phyloP scores from a whole-genome alignment of 176 grass and related monocot species.

The Oropetium thomaeum region DNA sequence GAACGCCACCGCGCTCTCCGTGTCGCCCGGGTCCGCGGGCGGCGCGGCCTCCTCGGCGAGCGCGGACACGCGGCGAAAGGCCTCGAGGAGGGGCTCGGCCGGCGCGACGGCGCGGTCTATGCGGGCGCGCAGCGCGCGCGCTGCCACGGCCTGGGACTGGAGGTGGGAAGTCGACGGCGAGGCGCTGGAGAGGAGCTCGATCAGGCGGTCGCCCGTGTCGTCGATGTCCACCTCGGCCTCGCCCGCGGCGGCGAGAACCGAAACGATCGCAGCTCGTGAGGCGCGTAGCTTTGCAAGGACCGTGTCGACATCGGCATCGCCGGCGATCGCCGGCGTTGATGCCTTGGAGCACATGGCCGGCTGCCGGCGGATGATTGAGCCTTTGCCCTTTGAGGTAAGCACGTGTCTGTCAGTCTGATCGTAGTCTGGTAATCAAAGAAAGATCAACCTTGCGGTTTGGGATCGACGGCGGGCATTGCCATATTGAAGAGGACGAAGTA shows the following conservation, averaged over 20 bases:
- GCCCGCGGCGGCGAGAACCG: constrained; percentile 27
- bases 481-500: not conserved
- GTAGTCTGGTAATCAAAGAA: not conserved
- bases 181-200: constrained; percentile 11
- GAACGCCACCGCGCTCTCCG: constrained; percentile 20
- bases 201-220: constrained; percentile 13
- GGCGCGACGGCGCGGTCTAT: constrained; percentile 55
- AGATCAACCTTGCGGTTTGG: not conserved
- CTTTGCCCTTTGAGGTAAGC: not conserved
- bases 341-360: constrained; percentile 35
- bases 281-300: constrained; percentile 38
- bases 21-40: constrained; percentile 20
- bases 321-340: not conserved
- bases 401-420: not conserved
- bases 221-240: constrained; percentile 34
- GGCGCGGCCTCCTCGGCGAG: constrained; percentile 28
- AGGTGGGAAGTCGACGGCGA: constrained; percentile 35
- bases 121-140: constrained; percentile 36
- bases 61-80: constrained; percentile 36
- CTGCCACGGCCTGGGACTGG: constrained; percentile 47
- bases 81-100: constrained; percentile 8
- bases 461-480: not conserved
- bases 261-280: constrained; percentile 37
- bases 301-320: not conserved
- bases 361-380: constrained; percentile 15